A percentile compares a stretch with the other conserved stretches of the same genome.
Conservation (phyloP, 1,139 yeast species). For the Kurtzmaniella quercitrusa region DNA sequence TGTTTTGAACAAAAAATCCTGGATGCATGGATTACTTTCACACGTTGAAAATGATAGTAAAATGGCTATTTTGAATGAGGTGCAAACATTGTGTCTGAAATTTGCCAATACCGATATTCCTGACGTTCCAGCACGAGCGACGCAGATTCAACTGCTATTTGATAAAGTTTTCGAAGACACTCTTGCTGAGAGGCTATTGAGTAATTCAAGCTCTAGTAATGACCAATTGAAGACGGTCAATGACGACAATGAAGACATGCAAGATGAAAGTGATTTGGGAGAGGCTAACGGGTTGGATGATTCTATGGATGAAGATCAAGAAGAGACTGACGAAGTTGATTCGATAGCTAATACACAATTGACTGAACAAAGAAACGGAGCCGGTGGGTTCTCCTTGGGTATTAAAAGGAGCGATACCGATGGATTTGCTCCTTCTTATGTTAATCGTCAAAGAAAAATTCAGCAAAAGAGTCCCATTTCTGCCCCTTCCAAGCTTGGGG, state of each 20-base stretch:
- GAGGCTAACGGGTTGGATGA: slow-evolving; percentile 14
- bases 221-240: slow-evolving; percentile 3
- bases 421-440: background rate
- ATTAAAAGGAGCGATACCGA: background rate
- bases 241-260: slow-evolving; percentile 16
- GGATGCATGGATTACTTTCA: slow-evolving; percentile 27
- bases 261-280: slow-evolving; percentile 28
- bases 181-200: slow-evolving; percentile 14
- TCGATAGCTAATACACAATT: background rate
- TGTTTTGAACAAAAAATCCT: slow-evolving; percentile 45
- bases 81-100: background rate
- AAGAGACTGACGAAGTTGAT: slow-evolving; percentile 1
- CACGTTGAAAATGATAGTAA: slow-evolving; percentile 5
- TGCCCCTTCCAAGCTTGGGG: background rate
- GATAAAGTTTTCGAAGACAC: slow-evolving; percentile 18
- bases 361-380: background rate
- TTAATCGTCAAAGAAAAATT: background rate
- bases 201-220: slow-evolving; percentile 6
- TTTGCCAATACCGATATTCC: background rate
- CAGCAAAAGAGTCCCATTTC: slow-evolving; percentile 1
- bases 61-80: slow-evolving; percentile 3
- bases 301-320: slow-evolving; percentile 6
- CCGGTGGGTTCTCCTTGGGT: background rate
- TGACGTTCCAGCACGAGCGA: background rate
- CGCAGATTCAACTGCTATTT: slow-evolving; percentile 11